phyloP scores from a whole-genome alignment of 352 stramenopile species.

The Phytophthora citricola region DNA sequence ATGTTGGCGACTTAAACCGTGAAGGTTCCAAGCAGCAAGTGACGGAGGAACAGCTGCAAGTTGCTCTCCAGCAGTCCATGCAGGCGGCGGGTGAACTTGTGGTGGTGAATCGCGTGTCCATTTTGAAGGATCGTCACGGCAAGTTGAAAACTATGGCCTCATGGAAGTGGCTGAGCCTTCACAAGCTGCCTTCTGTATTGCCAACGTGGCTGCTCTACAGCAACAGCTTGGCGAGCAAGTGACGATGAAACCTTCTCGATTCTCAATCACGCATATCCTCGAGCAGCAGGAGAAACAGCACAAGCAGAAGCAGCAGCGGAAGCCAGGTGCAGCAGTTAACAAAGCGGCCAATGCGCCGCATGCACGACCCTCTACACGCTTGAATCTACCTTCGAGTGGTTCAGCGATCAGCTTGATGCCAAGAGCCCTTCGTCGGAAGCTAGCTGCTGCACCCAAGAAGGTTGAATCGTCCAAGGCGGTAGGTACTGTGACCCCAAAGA shows the following conservation, averaged over 20 bases:
- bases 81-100: conserved; percentile 35
- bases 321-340: conserved; percentile 7
- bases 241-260: conserved; percentile 60
- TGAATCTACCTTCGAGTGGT: conserved; percentile 26
- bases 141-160: conserved; percentile 76
- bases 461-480: not conserved
- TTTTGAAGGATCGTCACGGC: conserved; percentile 63
- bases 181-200: conserved; percentile 40
- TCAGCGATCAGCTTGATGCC: conserved; percentile 60
- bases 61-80: conserved; percentile 49
- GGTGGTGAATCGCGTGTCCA: conserved; percentile 54
- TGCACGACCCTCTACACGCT: conserved; percentile 34
- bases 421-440: conserved; percentile 49
- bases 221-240: conserved; percentile 54
- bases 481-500: conserved; percentile 47
- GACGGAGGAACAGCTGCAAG: conserved; percentile 48
- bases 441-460: conserved; percentile 17
- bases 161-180: conserved; percentile 52
- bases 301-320: conserved; percentile 40
- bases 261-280: conserved; percentile 71
- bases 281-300: conserved; percentile 63
- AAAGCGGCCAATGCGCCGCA: conserved; percentile 28
- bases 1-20: conserved; percentile 54
- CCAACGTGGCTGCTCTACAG: conserved; percentile 40
- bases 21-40: conserved; percentile 41